Conservation (phyloP, 192 early-diverging fungal genomes). For the Podila minutissima region DNA sequence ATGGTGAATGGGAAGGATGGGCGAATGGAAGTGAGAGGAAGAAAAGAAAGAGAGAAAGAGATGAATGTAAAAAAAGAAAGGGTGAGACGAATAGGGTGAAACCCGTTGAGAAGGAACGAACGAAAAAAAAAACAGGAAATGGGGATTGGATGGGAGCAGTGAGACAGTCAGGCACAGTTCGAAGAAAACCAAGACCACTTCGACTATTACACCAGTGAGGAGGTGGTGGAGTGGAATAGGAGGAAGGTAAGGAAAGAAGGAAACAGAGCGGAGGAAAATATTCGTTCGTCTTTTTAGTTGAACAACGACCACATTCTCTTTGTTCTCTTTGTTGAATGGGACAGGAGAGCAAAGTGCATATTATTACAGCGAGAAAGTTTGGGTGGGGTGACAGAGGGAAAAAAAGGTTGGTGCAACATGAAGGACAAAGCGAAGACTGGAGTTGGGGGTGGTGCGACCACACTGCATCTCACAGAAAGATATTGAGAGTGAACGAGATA, state of each 20-base stretch:
- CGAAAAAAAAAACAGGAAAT: neutral
- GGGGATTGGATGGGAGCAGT: neutral
- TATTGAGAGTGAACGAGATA: no score
- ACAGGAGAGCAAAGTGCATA: no score
- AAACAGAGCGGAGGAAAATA: neutral
- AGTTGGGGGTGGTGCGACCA: no score
- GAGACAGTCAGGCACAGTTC: neutral
- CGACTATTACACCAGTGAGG: no score
- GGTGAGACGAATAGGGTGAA: conserved; percentile 1
- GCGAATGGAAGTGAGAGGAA: neutral
- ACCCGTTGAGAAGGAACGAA: neutral
- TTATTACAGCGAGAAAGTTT: no score
- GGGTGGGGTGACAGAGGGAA: no score
- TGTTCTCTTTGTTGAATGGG: no score
- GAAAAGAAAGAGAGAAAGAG: neutral
- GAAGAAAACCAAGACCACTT: no score
- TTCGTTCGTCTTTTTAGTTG: neutral
- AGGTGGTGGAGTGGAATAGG: neutral
- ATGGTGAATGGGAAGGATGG: neutral
- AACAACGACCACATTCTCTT: neutral
- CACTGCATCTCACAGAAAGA: no score
- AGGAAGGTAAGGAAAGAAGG: neutral
- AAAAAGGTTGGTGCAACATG: no score
- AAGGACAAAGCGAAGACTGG: no score
- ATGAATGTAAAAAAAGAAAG: neutral